Percentiles rank a stretch among this genome's conserved stretches.
Conservation (phyloP, 2,329 filamentous ascomycete genomes). For the Verticillium klebahnii region DNA sequence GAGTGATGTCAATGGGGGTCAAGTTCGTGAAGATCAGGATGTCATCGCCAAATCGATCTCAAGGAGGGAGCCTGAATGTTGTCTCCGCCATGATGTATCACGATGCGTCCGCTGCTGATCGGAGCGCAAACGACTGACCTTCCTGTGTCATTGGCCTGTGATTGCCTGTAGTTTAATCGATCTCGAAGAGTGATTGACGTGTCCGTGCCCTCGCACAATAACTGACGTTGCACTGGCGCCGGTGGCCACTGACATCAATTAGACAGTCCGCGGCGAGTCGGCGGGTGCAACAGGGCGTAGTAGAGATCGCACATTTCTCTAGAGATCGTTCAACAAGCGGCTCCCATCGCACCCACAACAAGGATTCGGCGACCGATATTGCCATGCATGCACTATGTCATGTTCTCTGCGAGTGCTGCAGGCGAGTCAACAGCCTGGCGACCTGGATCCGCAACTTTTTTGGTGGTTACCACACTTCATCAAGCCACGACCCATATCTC, state of each 20-base stretch:
- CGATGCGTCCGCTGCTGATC: background rate
- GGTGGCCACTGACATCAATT: too few species aligned
- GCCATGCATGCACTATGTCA: background rate
- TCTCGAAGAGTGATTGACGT: background rate
- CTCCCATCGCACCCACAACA: background rate
- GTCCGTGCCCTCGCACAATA: background rate
- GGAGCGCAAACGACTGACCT: background rate
- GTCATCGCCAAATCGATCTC: background rate
- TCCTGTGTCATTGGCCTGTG: background rate
- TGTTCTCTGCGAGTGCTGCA: background rate
- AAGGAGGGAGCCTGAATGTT: background rate
- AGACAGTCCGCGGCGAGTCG: background rate
- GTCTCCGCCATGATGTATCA: background rate
- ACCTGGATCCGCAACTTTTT: background rate
- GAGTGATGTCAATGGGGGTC: background rate
- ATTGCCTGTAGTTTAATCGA: background rate
- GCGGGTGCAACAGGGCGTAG: background rate
- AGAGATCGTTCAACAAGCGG: background rate
- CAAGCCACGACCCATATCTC: background rate
- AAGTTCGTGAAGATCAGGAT: background rate
- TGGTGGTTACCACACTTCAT: background rate
- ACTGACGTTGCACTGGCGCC: background rate
- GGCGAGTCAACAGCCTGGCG: background rate
- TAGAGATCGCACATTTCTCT: background rate
- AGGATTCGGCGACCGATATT: background rate